A percentile compares a stretch with the other conserved stretches of the same genome.
Conservation (phyloP, 805 yeast genomes). For the Tetrapisispora phaffii region DNA sequence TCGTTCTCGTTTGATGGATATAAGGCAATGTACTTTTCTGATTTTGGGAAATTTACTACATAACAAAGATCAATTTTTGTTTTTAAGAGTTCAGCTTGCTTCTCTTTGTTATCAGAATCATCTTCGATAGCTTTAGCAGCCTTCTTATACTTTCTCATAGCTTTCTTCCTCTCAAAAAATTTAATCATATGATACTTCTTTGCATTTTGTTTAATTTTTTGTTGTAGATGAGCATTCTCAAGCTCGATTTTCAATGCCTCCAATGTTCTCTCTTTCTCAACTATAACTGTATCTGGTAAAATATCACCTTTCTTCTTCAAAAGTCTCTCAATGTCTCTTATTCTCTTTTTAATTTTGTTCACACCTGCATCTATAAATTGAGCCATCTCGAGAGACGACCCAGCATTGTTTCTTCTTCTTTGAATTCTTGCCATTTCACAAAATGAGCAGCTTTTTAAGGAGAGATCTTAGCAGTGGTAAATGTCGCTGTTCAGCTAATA, state of each 20-base stretch:
- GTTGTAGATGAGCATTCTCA: slow-evolving; percentile 35
- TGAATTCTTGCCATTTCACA: slow-evolving; percentile 2
- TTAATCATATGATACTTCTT: slow-evolving; percentile 86
- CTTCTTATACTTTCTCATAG: slow-evolving; percentile 55
- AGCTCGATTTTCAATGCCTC: slow-evolving; percentile 55
- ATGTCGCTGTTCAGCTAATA: too few species aligned
- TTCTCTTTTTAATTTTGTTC: slow-evolving; percentile 67
- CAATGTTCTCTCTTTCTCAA: slow-evolving; percentile 68
- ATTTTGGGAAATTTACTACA: slow-evolving; percentile 65
- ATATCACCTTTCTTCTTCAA: slow-evolving; percentile 43
- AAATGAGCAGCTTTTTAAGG: neutral
- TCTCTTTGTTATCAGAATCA: slow-evolving; percentile 10
- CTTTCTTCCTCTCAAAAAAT: slow-evolving; percentile 85
- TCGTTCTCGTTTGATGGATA: slow-evolving; percentile 43
- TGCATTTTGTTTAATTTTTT: slow-evolving; percentile 42
- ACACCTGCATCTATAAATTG: slow-evolving; percentile 31
- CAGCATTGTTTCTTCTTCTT: slow-evolving; percentile 11
- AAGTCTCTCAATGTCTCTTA: slow-evolving; percentile 75
- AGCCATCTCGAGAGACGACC: slow-evolving; percentile 30
- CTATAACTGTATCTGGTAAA: slow-evolving; percentile 52
- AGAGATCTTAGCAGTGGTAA: too few species aligned
- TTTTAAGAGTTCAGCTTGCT: slow-evolving; percentile 36
- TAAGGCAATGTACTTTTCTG: slow-evolving; percentile 69
- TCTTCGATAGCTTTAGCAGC: slow-evolving; percentile 25
- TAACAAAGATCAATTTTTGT: slow-evolving; percentile 66